phyloP scores from a whole-genome alignment of 345 rosid genomes.

The Eutrema yunnanense region DNA sequence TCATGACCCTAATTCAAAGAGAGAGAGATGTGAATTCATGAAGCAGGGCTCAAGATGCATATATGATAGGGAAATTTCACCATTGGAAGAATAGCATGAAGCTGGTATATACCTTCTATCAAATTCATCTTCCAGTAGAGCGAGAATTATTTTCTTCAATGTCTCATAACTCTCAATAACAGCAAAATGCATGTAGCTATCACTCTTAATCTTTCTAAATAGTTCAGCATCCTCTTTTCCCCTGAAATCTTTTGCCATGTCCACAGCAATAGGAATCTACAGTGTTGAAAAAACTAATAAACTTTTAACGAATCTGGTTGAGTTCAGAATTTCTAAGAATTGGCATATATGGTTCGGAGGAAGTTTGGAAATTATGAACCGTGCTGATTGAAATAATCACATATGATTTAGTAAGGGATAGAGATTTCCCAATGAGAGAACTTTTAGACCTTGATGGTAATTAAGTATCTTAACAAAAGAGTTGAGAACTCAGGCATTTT shows the following conservation, averaged over 20 bases:
- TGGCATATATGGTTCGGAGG: not conserved
- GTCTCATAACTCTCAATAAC: conserved; percentile 81
- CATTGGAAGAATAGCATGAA: not conserved
- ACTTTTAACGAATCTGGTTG: not conserved
- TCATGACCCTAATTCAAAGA: conserved; percentile 42
- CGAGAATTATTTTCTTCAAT: conserved; percentile 42
- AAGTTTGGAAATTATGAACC: not conserved
- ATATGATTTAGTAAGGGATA: too few species aligned
- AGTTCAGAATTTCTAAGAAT: not conserved
- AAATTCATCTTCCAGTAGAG: conserved; percentile 55
- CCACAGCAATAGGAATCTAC: conserved; percentile 92
- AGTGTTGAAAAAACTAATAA: conserved; percentile 4
- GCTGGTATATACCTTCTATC: conserved; percentile 50
- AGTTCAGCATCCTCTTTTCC: conserved; percentile 65
- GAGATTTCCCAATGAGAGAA: too few species aligned
- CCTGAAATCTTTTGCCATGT: conserved; percentile 94
- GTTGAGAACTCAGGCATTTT: not conserved
- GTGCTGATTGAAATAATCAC: not conserved
- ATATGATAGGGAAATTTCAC: not conserved
- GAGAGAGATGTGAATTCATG: not conserved
- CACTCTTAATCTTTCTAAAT: conserved; percentile 62
- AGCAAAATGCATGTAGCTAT: conserved; percentile 66
- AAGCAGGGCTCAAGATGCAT: not conserved
- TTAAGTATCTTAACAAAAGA: not conserved
- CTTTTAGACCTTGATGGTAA: too few species aligned